Percentiles rank a stretch among this genome's conserved stretches.
Conservation (phyloP, 768 basidiomycete genomes). For the Lactifluus subvellereus region DNA sequence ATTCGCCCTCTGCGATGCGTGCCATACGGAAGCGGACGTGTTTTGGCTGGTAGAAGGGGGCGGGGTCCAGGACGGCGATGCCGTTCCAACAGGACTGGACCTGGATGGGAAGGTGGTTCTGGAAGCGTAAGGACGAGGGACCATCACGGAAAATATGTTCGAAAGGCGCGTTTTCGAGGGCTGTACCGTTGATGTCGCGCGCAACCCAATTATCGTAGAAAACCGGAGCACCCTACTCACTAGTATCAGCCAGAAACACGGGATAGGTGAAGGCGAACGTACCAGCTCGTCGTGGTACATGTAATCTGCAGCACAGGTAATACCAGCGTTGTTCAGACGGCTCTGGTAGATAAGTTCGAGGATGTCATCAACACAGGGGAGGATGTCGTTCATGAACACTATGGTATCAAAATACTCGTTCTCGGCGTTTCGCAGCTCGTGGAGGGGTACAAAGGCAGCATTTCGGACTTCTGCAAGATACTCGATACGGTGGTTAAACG, state of each 20-base stretch:
- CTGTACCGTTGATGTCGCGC: constrained; percentile 96
- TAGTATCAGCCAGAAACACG: not conserved
- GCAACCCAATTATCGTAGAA: constrained; percentile 99
- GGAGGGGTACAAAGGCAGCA: constrained; percentile 90
- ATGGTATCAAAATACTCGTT: constrained; percentile 95
- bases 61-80: constrained; percentile 91
- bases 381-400: constrained; percentile 99
- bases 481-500: constrained; percentile 99
- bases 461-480: constrained; percentile 99
- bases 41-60: constrained; percentile 87
- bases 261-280: constrained; percentile 28
- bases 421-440: constrained; percentile 87
- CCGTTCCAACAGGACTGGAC: constrained; percentile 99
- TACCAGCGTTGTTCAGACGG: constrained; percentile 89
- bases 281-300: constrained; percentile 98
- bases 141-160: constrained; percentile 88
- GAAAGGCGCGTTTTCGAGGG: constrained; percentile 96
- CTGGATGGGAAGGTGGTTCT: constrained; percentile 87
- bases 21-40: constrained; percentile 98
- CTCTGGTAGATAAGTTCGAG: constrained; percentile 98
- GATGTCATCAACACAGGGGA: constrained; percentile 96
- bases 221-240: constrained; percentile 64
- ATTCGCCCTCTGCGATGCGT: constrained; percentile 77
- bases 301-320: constrained; percentile 97
- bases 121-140: constrained; percentile 73